Conservation (phyloP, 2,329 filamentous ascomycete species). For the Gyromitra esculenta region DNA sequence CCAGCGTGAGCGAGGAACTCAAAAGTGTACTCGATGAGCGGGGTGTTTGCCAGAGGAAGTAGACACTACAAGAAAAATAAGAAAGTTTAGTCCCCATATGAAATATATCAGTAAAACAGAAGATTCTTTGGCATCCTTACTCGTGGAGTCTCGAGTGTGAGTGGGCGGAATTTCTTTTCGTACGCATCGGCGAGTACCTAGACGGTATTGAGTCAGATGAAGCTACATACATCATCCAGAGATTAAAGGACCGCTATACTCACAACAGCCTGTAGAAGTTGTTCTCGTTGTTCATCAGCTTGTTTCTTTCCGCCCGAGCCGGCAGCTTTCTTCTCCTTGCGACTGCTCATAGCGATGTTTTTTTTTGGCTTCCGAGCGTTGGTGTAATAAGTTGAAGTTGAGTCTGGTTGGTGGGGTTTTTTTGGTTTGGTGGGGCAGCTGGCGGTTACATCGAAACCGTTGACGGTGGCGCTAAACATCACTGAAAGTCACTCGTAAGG, state of each 20-base stretch:
- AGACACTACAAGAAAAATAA: slow-evolving; percentile 73
- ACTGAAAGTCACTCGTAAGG: slow-evolving; percentile 17
- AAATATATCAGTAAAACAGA: neutral
- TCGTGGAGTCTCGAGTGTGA: slow-evolving; percentile 87
- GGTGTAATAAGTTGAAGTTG: slow-evolving; percentile 23
- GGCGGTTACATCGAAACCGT: slow-evolving; percentile 11
- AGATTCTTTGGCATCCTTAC: slow-evolving; percentile 64
- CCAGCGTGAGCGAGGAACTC: slow-evolving; percentile 95
- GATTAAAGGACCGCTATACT: slow-evolving; percentile 17
- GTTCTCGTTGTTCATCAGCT: slow-evolving; percentile 51
- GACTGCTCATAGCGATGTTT: slow-evolving; percentile 35
- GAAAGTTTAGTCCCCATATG: slow-evolving; percentile 13
- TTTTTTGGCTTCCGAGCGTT: slow-evolving; percentile 3
- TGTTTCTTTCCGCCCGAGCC: slow-evolving; percentile 48
- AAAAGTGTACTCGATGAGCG: slow-evolving; percentile 95
- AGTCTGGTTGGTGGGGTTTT: slow-evolving; percentile 34
- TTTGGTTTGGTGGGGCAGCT: slow-evolving; percentile 42
- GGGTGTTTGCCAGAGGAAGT: slow-evolving; percentile 89
- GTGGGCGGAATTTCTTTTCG: slow-evolving; percentile 88
- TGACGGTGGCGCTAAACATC: slow-evolving; percentile 9
- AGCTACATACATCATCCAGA: neutral
- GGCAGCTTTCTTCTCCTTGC: slow-evolving; percentile 51
- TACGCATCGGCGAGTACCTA: slow-evolving; percentile 93
- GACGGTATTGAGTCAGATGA: slow-evolving; percentile 41
- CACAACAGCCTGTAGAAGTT: slow-evolving; percentile 54